phyloP scores from a whole-genome alignment of 2,329 filamentous ascomycete genomes.

The Colletotrichum paranaense region DNA sequence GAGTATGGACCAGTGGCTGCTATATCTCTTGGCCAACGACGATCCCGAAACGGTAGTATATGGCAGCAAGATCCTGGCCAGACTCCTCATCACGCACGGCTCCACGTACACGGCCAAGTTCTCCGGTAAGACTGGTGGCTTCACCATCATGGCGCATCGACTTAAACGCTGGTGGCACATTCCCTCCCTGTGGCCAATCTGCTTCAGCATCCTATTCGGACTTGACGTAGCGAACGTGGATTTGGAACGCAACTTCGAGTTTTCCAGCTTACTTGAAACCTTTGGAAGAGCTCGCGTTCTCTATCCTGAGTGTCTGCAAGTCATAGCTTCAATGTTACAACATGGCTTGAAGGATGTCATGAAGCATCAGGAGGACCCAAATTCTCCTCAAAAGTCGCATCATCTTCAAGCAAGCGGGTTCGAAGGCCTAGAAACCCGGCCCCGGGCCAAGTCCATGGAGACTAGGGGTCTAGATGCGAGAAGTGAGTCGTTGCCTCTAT shows the following conservation, averaged over 20 bases:
- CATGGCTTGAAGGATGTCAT: constrained; percentile 80
- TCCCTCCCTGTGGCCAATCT: constrained; percentile 85
- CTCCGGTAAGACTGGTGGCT: constrained; percentile 84
- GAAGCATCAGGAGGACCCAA: constrained; percentile 69
- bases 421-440: constrained; percentile 46
- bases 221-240: constrained; percentile 81
- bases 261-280: constrained; percentile 77
- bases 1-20: constrained; percentile 74
- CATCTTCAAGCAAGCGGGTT: constrained; percentile 36
- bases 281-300: constrained; percentile 77
- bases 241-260: constrained; percentile 78
- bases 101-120: constrained; percentile 87
- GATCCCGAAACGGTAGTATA: constrained; percentile 85
- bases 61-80: constrained; percentile 84
- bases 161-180: constrained; percentile 91
- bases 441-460: constrained; percentile 73
- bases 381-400: constrained; percentile 55
- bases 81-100: constrained; percentile 86
- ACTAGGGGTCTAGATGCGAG: constrained; percentile 67
- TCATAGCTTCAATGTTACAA: constrained; percentile 89
- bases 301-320: constrained; percentile 81
- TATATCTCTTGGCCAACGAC: constrained; percentile 90
- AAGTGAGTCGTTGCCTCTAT: constrained; percentile 51
- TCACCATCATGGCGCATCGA: constrained; percentile 84
- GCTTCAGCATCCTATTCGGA: constrained; percentile 89